A percentile compares a stretch with the other conserved stretches of the same genome.
Evolutionary conservation across 2,329 filamentous ascomycete genomes (phyloP).

Genomic region (Emmonsiellopsis sp.): DNA sequence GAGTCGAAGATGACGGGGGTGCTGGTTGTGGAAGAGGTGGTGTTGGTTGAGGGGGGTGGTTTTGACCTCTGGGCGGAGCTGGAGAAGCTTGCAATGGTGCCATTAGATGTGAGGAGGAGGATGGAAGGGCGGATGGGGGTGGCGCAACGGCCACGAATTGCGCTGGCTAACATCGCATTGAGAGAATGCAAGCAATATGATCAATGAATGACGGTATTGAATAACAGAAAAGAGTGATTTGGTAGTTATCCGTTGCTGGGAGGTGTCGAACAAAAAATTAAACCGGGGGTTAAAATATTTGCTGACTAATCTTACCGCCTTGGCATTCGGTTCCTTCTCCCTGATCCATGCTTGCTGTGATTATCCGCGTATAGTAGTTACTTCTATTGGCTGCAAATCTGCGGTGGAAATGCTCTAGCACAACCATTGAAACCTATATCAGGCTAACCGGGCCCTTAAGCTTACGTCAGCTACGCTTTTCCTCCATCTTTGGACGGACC

Average conservation of each 20-base stretch:
- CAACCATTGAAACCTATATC: no score
- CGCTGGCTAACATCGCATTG: conserved; percentile 1
- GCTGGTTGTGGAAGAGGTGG: neutral
- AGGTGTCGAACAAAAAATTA: no score
- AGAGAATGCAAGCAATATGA: neutral
- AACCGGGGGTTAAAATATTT: no score
- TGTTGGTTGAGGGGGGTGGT: neutral
- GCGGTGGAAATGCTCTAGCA: no score
- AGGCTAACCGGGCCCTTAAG: no score
- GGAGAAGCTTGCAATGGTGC: neutral
- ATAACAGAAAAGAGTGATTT: neutral
- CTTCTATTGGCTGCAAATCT: no score
- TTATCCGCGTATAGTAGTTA: no score
- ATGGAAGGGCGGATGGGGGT: neutral
- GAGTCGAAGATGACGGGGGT: neutral
- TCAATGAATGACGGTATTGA: neutral
- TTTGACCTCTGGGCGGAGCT: neutral
- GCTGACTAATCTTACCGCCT: no score
- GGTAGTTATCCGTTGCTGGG: neutral
- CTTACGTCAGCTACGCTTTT: no score
- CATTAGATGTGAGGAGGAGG: neutral
- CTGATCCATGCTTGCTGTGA: no score
- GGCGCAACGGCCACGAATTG: neutral
- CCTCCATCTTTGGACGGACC: no score
- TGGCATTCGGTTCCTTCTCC: no score